A percentile compares a stretch with the other conserved stretches of the same genome.
phyloP scores from a whole-genome alignment of 805 yeast species.

The Suhomyces emberorum region DNA sequence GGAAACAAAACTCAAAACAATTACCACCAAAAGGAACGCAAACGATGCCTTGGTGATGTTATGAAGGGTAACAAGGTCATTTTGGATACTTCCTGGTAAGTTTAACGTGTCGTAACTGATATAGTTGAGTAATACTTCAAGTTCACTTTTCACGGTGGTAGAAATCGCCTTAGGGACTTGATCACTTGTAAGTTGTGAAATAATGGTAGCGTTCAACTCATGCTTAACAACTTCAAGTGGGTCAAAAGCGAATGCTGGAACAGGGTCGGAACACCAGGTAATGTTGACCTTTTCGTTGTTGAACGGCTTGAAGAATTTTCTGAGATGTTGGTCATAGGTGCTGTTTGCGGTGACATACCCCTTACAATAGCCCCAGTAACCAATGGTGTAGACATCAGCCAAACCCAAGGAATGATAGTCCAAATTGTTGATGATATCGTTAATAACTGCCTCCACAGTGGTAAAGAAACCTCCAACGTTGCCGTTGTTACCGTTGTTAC shows the following conservation, averaged over 20 bases:
- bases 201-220: slow-evolving; percentile 29
- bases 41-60: slow-evolving; percentile 57
- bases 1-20: slow-evolving; percentile 40
- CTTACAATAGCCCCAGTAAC: slow-evolving; percentile 45
- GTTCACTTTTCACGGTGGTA: slow-evolving; percentile 13
- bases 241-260: slow-evolving; percentile 55
- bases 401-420: slow-evolving; percentile 34
- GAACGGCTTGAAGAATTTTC: slow-evolving; percentile 13
- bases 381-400: slow-evolving; percentile 37
- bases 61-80: slow-evolving; percentile 44
- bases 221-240: slow-evolving; percentile 38
- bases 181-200: slow-evolving; percentile 21
- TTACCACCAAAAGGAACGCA: slow-evolving; percentile 28
- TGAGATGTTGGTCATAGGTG: slow-evolving; percentile 5
- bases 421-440: slow-evolving; percentile 17
- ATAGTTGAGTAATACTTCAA: slow-evolving; percentile 20
- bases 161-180: slow-evolving; percentile 15
- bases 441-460: slow-evolving; percentile 15
- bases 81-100: slow-evolving; percentile 53
- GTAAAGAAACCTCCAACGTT: slow-evolving; percentile 8
- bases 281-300: slow-evolving; percentile 28
- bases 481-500: slow-evolving; percentile 5
- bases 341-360: slow-evolving; percentile 17
- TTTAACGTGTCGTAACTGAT: slow-evolving; percentile 31
- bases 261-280: slow-evolving; percentile 53